Conservation (phyloP, 345 rosid genomes). For the Salix exigua region DNA sequence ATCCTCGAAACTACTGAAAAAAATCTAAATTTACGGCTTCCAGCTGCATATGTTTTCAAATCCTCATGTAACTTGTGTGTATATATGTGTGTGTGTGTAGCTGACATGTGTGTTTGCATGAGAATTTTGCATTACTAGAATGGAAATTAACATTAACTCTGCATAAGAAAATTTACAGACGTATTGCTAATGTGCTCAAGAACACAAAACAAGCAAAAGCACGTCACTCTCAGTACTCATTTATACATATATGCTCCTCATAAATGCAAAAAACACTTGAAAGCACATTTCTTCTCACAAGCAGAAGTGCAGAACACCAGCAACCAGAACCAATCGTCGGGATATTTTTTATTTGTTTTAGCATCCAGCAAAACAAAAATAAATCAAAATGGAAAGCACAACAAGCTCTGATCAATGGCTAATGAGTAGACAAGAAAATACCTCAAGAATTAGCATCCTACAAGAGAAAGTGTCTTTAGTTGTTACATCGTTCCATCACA, state of each 20-base stretch:
- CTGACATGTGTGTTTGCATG: too few species aligned
- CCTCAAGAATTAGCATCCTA: neutral
- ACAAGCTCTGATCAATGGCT: slow-evolving; percentile 18
- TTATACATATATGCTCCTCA: neutral
- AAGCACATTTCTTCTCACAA: neutral
- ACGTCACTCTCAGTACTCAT: neutral
- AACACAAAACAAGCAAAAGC: neutral
- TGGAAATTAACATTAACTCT: neutral
- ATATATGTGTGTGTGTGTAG: too few species aligned
- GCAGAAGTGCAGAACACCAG: slow-evolving; percentile 6
- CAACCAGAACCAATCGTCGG: slow-evolving; percentile 9
- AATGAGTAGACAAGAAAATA: slow-evolving; percentile 10
- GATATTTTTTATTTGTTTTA: neutral
- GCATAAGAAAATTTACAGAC: neutral
- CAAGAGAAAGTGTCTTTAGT: slow-evolving; percentile 14
- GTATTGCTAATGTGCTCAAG: neutral
- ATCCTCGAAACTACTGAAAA: too few species aligned
- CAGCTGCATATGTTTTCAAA: too few species aligned
- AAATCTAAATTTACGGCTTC: too few species aligned
- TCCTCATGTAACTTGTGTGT: too few species aligned
- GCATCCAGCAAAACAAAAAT: slow-evolving; percentile 10
- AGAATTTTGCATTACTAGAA: neutral
- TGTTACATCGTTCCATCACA: slow-evolving; percentile 10
- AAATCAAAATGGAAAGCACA: slow-evolving; percentile 12
- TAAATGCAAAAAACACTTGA: neutral